Evolutionary conservation across 164 flowering plant species (phyloP), one percentile per base, ranked within the genome.

Genomic region (Tetrastigma voinierianum): DNA sequence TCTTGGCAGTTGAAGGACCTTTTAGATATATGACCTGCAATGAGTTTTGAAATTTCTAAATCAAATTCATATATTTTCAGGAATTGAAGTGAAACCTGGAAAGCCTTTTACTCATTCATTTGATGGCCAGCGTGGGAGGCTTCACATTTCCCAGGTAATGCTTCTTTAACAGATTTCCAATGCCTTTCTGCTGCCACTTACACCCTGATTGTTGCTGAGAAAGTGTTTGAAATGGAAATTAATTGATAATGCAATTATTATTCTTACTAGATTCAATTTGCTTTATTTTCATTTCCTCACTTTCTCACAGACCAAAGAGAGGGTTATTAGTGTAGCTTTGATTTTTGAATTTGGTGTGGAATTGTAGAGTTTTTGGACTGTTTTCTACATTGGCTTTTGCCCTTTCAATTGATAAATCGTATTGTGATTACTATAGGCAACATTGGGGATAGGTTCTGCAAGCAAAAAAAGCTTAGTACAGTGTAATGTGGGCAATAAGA

Each of bases 401-500:
- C 18, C 40, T 58, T 20, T 52, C 16, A 4, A 14, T 18, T 16
- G 9, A 6, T 25, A 11, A 61, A 65, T 10, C 57, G 17, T 9
- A 1, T 15, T 19, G 9, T 72, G 51, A 46, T 58, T 57, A 15
- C 1, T 20, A 18, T 67, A 84, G 87, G 88, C 88, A 10, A 84
- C 86, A 0, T 51, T 88, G 61, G 88, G 82, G 52, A 49, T 59
- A 59, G 83, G 87, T 16, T 48, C 59, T 6, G 69, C 76, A 1
- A 66, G 62, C 3, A 72, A 51, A 43, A 83, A 68, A 63, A 68
- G 76, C 60, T 46, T 75, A 19, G 84, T 86, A 21, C 89, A 86
- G 72, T 88, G 90, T 72, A 88, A 83, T 76, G 82, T 86, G 1
- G 92, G 92, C 14, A 67, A 77, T 15, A 86, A 60, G 70, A 78